These are phyloP conservation scores for Candida sanyaensis DNA, from an alignment of 1,139 yeast species.

Conservation along the genomic window DNA sequence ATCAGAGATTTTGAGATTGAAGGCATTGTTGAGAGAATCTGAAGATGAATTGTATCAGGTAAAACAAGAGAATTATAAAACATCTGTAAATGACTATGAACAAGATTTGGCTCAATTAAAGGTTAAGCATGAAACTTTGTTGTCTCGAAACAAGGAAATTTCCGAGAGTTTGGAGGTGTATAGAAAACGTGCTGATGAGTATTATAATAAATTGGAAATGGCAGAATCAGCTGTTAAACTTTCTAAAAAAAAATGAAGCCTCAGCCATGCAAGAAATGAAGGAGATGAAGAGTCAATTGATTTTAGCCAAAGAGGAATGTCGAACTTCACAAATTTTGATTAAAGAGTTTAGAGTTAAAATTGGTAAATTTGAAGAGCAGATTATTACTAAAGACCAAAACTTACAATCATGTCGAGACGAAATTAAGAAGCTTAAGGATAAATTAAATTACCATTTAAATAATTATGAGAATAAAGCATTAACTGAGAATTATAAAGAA, in stretches of 20 bases:
- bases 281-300: constrained; percentile 55
- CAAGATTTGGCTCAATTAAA: constrained; percentile 43
- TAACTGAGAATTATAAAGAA: constrained; percentile 47
- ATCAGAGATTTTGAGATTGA: constrained; percentile 53
- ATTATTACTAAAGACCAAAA: constrained; percentile 62
- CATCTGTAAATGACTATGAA: constrained; percentile 43
- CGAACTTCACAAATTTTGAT: constrained; percentile 58
- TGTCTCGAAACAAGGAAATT: constrained; percentile 53
- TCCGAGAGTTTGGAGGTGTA: constrained; percentile 59
- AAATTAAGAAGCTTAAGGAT: constrained; percentile 43
- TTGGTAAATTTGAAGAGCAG: constrained; percentile 56
- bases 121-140: constrained; percentile 55
- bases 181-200: constrained; percentile 74
- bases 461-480: constrained; percentile 45
- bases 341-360: constrained; percentile 56
- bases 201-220: constrained; percentile 69
- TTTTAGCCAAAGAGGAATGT: constrained; percentile 58
- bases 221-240: constrained; percentile 75
- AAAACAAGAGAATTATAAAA: constrained; percentile 34
- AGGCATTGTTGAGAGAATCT: constrained; percentile 48
- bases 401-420: constrained; percentile 51
- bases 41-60: constrained; percentile 49
- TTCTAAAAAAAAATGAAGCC: constrained; percentile 63
- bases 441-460: constrained; percentile 57
- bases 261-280: constrained; percentile 55